phyloP scores from a whole-genome alignment of 257 asterid species.

The Linaria vulgaris region DNA sequence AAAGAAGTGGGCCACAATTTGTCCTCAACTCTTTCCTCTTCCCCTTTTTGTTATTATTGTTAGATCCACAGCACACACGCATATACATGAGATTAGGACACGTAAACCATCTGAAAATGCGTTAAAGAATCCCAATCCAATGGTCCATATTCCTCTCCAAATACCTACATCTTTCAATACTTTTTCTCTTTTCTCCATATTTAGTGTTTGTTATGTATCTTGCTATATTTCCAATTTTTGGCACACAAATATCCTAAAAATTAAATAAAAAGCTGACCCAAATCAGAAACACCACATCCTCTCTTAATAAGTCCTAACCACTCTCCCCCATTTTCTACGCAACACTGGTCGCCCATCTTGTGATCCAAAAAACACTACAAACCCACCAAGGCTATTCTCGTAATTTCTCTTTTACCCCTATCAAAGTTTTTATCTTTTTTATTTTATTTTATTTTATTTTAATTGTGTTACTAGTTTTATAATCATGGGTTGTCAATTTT shows the following conservation, averaged over 20 bases:
- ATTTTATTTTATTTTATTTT: background rate
- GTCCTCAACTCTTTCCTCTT: conserved; percentile 19
- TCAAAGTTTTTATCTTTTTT: background rate
- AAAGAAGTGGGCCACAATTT: conserved; percentile 35
- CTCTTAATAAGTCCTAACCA: conserved; percentile 18
- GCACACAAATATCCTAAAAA: conserved; percentile 16
- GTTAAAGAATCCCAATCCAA: conserved; percentile 36
- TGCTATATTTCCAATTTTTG: conserved; percentile 14
- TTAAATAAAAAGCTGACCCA: conserved; percentile 31
- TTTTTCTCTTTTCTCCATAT: conserved; percentile 27
- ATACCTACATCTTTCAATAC: background rate
- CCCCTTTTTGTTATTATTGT: conserved; percentile 16
- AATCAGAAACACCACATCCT: conserved; percentile 26
- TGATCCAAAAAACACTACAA: conserved; percentile 38
- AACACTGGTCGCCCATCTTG: conserved; percentile 26
- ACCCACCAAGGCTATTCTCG: conserved; percentile 50
- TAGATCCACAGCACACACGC: conserved; percentile 32
- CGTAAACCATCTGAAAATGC: conserved; percentile 39
- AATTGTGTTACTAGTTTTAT: conserved; percentile 4
- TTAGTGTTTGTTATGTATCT: conserved; percentile 17
- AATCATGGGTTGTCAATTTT: conserved; percentile 17
- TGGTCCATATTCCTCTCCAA: conserved; percentile 38
- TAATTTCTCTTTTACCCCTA: conserved; percentile 26
- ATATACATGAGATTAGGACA: conserved; percentile 37
- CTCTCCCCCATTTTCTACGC: conserved; percentile 34